Conservation (phyloP, 2,329 filamentous ascomycete genomes). For the Cladosporium sphaerospermum region DNA sequence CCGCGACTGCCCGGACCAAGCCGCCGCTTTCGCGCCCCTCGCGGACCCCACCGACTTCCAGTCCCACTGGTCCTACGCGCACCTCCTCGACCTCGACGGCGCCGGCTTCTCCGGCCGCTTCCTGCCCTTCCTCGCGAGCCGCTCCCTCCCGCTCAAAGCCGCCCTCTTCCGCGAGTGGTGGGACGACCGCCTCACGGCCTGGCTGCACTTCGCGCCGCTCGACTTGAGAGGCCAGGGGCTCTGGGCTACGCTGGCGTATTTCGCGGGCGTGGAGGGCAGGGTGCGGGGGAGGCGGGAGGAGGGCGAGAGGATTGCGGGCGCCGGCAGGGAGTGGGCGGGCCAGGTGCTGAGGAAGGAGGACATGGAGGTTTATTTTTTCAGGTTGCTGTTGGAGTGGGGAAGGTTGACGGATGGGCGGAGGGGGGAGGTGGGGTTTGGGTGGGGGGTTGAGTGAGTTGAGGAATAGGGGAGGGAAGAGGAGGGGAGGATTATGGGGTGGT, state of each 20-base stretch:
- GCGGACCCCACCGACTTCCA: conserved; percentile 43
- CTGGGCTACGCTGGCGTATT: conserved; percentile 69
- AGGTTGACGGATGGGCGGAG: conserved; percentile 58
- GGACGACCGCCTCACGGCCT: conserved; percentile 65
- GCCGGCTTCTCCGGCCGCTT: conserved; percentile 60
- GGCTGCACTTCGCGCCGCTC: conserved; percentile 75
- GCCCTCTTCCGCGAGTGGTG: conserved; percentile 75
- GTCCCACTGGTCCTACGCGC: conserved; percentile 59
- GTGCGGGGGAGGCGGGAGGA: conserved; percentile 44
- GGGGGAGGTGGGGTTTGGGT: conserved; percentile 37
- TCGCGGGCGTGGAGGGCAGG: conserved; percentile 52
- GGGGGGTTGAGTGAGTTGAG: background rate
- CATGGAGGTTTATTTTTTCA: conserved; percentile 75
- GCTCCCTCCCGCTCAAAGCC: conserved; percentile 62
- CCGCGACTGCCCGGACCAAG: conserved; percentile 49
- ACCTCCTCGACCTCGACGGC: conserved; percentile 66
- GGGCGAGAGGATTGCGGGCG: conserved; percentile 58
- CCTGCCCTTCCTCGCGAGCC: conserved; percentile 52
- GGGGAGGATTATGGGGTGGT: too few species aligned
- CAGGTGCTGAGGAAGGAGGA: conserved; percentile 62
- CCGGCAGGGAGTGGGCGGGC: conserved; percentile 60
- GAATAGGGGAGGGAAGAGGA: too few species aligned
- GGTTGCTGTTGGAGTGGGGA: conserved; percentile 71
- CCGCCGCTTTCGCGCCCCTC: conserved; percentile 43
- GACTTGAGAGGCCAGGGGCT: conserved; percentile 67